phyloP scores from a whole-genome alignment of 169 alveolate species.

The Neospora caninum region DNA sequence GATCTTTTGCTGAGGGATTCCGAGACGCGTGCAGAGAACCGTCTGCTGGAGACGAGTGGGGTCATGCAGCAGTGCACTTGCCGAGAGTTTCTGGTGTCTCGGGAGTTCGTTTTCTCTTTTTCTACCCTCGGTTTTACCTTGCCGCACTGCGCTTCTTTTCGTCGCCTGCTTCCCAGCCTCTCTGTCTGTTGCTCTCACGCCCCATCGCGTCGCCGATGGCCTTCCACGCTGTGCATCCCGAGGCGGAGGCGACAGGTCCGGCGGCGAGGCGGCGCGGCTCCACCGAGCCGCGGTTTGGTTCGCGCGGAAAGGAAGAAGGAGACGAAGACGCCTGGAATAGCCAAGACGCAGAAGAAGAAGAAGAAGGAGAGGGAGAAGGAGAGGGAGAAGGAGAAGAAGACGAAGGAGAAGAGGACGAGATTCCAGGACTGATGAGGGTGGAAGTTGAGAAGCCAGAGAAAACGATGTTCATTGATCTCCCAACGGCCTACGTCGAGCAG shows the following conservation, averaged over 20 bases:
- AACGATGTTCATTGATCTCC: background rate
- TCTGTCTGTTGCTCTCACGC: background rate
- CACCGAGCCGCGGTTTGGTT: background rate
- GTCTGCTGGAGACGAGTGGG: no score
- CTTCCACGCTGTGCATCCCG: background rate
- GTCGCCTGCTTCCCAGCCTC: no score
- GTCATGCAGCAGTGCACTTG: no score
- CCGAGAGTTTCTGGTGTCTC: background rate
- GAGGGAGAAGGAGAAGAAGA: background rate
- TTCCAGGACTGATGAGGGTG: background rate
- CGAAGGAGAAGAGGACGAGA: background rate
- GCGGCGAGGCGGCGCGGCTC: background rate
- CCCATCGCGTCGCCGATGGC: background rate
- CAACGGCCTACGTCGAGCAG: background rate
- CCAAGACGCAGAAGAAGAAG: no score
- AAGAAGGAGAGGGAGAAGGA: background rate
- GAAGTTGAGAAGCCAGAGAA: background rate
- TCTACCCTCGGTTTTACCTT: background rate
- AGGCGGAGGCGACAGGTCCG: background rate
- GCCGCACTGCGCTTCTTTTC: background rate
- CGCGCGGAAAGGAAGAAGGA: background rate
- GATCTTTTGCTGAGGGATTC: no score
- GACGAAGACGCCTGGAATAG: background rate
- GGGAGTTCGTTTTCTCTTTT: background rate
- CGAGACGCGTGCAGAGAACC: no score